phyloP scores from a whole-genome alignment of 768 basidiomycete species.

The Leccinum rimulosum region DNA sequence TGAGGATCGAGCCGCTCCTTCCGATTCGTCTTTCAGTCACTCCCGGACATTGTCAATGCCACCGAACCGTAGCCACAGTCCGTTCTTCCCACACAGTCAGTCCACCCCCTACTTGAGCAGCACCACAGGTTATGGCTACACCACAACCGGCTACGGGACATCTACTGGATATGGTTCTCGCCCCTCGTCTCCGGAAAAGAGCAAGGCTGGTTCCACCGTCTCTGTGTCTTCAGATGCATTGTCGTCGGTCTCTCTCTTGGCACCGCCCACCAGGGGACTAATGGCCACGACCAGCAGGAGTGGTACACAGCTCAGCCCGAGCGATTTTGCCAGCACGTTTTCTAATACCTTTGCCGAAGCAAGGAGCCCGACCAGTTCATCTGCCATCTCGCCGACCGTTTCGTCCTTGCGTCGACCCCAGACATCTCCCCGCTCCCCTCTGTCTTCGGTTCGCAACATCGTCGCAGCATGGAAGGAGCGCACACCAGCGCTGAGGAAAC shows the following conservation, averaged over 20 bases:
- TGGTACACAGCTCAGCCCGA: conserved; percentile 36
- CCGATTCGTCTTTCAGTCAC: conserved; percentile 41
- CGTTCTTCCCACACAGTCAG: conserved; percentile 32
- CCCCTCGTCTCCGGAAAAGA: conserved; percentile 48
- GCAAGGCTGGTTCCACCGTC: conserved; percentile 33
- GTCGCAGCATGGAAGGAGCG: conserved; percentile 81
- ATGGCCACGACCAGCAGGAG: conserved; percentile 19
- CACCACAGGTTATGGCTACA: conserved; percentile 36
- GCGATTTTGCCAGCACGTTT: conserved; percentile 37
- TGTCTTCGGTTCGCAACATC: conserved; percentile 74
- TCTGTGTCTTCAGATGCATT: conserved; percentile 28
- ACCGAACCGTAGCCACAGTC: conserved; percentile 32
- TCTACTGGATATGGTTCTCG: conserved; percentile 39
- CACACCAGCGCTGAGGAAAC: conserved; percentile 44
- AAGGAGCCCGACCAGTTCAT: conserved; percentile 21
- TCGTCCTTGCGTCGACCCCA: conserved; percentile 62
- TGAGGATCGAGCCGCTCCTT: conserved; percentile 49
- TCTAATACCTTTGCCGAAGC: conserved; percentile 41
- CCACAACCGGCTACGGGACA: conserved; percentile 31
- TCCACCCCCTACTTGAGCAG: conserved; percentile 40
- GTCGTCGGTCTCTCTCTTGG: conserved; percentile 44
- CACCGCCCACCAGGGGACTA: conserved; percentile 43
- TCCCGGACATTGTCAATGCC: conserved; percentile 54
- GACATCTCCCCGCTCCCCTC: conserved; percentile 65
- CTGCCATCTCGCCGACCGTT: conserved; percentile 40